Percentiles rank a stretch among this genome's conserved stretches.
Evolutionary conservation across 179 eudicot species (phyloP).

Genomic region (Beta macrorhiza): DNA sequence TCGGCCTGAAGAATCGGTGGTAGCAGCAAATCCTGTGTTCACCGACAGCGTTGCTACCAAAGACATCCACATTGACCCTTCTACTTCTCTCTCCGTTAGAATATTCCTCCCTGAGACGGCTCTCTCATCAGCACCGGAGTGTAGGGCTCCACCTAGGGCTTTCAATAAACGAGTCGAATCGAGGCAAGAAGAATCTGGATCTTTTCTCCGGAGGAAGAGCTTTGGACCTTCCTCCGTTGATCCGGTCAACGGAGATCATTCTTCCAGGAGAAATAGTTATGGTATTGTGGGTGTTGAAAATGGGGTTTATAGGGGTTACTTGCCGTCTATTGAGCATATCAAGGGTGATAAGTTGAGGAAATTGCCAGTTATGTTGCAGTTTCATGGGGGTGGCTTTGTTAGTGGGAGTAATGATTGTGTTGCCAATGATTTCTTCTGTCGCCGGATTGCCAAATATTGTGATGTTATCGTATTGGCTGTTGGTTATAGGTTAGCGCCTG

Average conservation of each 20-base stretch:
- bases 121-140: conserved; percentile 38
- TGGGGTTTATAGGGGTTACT: conserved; percentile 55
- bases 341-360: conserved; percentile 40
- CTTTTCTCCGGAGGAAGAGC: conserved; percentile 50
- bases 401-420: conserved; percentile 90
- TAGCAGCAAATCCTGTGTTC: conserved; percentile 67
- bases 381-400: conserved; percentile 91
- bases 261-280: conserved; percentile 55
- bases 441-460: conserved; percentile 79
- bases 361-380: conserved; percentile 80
- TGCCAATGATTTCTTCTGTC: conserved; percentile 80
- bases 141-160: conserved; percentile 29
- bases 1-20: conserved; percentile 75
- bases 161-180: conserved; percentile 23
- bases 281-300: conserved; percentile 40
- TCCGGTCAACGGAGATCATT: conserved; percentile 24
- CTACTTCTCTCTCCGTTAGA: conserved; percentile 57
- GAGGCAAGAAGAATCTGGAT: conserved; percentile 23
- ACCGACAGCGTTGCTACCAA: conserved; percentile 87
- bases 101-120: conserved; percentile 79
- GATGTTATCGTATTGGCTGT: conserved; percentile 88
- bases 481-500: conserved; percentile 92
- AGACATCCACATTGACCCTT: conserved; percentile 78
- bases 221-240: conserved; percentile 33
- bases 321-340: conserved; percentile 39